Conservation (phyloP, 345 rosid genomes). For the Arabis alpina region DNA sequence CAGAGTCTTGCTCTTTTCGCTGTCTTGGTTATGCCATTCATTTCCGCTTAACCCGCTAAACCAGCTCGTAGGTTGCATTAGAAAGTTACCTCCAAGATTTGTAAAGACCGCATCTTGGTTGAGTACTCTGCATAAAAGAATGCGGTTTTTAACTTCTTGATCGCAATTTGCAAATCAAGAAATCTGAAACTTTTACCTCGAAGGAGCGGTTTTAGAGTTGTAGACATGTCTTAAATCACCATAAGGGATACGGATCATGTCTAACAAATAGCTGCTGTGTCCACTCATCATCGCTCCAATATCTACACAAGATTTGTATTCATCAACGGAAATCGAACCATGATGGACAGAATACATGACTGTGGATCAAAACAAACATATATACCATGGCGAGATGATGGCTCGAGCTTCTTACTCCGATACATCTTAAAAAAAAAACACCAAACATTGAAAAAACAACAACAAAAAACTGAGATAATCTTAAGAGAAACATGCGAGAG, state of each 20-base stretch:
- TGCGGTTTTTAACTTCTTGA: neutral
- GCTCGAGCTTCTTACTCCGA: conserved; percentile 84
- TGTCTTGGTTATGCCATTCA: neutral
- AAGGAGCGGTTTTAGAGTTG: conserved; percentile 25
- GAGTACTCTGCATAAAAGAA: conserved; percentile 20
- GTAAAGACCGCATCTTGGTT: neutral
- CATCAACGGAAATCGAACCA: neutral
- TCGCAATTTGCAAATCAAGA: neutral
- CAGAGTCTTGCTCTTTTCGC: conserved; percentile 39
- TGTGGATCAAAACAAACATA: neutral
- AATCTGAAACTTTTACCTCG: conserved; percentile 21
- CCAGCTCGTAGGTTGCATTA: conserved; percentile 33
- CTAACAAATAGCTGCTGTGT: conserved; percentile 33
- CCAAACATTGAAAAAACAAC: conserved; percentile 11
- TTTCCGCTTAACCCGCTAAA: conserved; percentile 21
- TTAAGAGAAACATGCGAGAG: conserved; percentile 2
- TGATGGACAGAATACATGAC: neutral
- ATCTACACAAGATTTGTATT: conserved; percentile 13
- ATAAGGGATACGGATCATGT: conserved; percentile 33
- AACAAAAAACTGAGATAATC: neutral
- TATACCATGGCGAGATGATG: conserved; percentile 72
- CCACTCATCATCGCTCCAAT: conserved; percentile 24
- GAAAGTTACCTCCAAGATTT: conserved; percentile 34
- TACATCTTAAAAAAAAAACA: conserved; percentile 62
- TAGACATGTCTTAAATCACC: conserved; percentile 33